A percentile compares a stretch with the other conserved stretches of the same genome.
Evolutionary conservation across 805 yeast genomes (phyloP).

Genomic region (Cyberlindnera subsufficiens): DNA sequence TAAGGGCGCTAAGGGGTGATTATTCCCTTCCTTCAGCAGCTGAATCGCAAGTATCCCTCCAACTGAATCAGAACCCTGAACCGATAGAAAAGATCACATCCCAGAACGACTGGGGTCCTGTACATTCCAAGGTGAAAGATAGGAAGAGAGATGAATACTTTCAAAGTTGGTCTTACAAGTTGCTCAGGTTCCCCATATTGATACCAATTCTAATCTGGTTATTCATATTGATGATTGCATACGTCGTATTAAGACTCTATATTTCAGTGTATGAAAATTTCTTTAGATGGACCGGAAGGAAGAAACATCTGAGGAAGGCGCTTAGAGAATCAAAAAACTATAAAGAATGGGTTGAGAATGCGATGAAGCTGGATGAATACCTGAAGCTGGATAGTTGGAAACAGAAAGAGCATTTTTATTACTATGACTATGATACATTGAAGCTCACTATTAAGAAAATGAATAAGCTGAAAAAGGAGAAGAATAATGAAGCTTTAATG

Average conservation of each 20-base stretch:
- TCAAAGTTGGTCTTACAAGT: conserved; percentile 35
- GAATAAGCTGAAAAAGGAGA: conserved; percentile 19
- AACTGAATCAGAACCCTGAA: not conserved
- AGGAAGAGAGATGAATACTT: conserved; percentile 20
- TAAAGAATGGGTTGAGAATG: conserved; percentile 57
- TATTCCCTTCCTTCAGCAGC: conserved; percentile 1
- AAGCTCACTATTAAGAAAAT: conserved; percentile 41
- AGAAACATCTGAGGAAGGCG: conserved; percentile 42
- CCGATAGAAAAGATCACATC: conserved; percentile 32
- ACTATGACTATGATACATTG: conserved; percentile 63
- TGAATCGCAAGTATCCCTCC: conserved; percentile 1
- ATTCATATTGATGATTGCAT: conserved; percentile 38
- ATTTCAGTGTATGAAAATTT: conserved; percentile 59
- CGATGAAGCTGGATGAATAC: conserved; percentile 48
- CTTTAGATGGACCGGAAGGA: conserved; percentile 55
- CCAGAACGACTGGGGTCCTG: conserved; percentile 42
- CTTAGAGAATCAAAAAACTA: conserved; percentile 46
- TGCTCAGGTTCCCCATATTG: conserved; percentile 65
- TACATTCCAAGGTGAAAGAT: conserved; percentile 21
- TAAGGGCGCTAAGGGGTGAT: conserved; percentile 8
- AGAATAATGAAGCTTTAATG: conserved; percentile 40
- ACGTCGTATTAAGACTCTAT: conserved; percentile 48
- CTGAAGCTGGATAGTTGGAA: conserved; percentile 64
- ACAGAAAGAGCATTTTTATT: conserved; percentile 50
- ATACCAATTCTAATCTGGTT: conserved; percentile 51